A percentile compares a stretch with the other conserved stretches of the same genome.
These are phyloP conservation scores for Pelargonium exstipulatum DNA, from an alignment of 441 rosid species.

Conservation along the genomic window DNA sequence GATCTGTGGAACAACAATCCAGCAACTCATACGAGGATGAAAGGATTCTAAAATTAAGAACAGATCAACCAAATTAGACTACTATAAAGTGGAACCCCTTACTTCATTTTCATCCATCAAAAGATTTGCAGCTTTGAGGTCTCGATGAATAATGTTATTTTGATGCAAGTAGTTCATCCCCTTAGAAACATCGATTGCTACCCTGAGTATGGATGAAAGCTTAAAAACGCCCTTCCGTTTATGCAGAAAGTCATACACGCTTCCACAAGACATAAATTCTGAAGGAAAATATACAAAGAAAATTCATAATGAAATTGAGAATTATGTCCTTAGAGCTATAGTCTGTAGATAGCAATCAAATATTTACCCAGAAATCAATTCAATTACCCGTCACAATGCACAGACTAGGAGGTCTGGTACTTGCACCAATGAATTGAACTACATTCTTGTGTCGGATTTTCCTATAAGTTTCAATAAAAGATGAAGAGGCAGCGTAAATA, in stretches of 20 bases:
- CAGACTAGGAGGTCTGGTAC: conserved; percentile 51
- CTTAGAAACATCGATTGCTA: conserved; percentile 53
- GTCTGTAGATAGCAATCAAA: background rate
- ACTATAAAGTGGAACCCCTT: conserved; percentile 28
- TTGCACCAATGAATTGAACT: conserved; percentile 62
- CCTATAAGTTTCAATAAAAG: conserved; percentile 35
- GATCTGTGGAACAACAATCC: background rate
- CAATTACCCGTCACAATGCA: conserved; percentile 61
- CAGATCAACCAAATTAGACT: background rate
- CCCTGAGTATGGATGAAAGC: conserved; percentile 46
- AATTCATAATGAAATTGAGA: conserved; percentile 7
- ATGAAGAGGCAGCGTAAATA: conserved; percentile 12
- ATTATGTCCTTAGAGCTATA: conserved; percentile 8
- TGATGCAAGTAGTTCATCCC: conserved; percentile 61
- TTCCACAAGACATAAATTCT: conserved; percentile 71
- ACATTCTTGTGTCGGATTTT: conserved; percentile 57
- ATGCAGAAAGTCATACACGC: conserved; percentile 57
- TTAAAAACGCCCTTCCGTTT: conserved; percentile 43
- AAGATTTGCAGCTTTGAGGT: conserved; percentile 63
- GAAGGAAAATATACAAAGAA: conserved; percentile 18
- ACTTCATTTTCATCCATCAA: conserved; percentile 66
- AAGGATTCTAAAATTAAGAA: background rate
- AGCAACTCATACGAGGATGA: background rate
- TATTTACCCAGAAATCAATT: conserved; percentile 1
- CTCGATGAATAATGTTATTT: conserved; percentile 52